Conservation (phyloP, 371 early-diverging fungal species). For the Circinella umbellata region DNA sequence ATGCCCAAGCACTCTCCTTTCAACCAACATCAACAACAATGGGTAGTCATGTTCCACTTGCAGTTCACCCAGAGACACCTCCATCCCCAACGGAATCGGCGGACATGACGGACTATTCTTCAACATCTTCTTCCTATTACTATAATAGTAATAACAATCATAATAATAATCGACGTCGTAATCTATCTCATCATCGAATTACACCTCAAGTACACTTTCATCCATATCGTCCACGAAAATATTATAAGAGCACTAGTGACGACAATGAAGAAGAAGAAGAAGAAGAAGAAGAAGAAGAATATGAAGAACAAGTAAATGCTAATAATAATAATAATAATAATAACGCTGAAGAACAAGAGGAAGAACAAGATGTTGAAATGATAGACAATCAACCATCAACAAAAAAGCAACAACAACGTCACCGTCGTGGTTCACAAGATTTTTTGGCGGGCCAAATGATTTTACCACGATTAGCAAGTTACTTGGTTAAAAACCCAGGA, state of each 20-base stretch:
- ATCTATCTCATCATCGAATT: conserved; percentile 5
- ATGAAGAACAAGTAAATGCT: too few relatives aligned
- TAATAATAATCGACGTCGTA: conserved; percentile 1
- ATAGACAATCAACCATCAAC: neutral
- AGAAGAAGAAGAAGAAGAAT: neutral
- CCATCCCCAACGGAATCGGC: conserved; percentile 13
- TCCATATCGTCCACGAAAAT: conserved; percentile 25
- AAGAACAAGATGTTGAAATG: too few relatives aligned
- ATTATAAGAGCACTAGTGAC: conserved; percentile 11
- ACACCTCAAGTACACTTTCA: conserved; percentile 37
- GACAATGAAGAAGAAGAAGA: conserved; percentile 8
- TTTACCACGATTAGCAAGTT: conserved; percentile 42
- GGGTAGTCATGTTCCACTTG: neutral
- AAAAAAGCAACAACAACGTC: neutral
- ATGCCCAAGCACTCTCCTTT: neutral
- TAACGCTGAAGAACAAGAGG: too few relatives aligned
- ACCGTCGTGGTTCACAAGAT: conserved; percentile 22
- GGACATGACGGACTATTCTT: conserved; percentile 2
- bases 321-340: too few relatives aligned
- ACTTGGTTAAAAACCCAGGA: conserved; percentile 40
- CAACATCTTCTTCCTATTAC: neutral
- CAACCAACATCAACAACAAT: neutral
- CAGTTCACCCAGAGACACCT: conserved; percentile 4
- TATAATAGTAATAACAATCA: neutral
- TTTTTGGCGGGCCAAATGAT: conserved; percentile 24